Evolutionary conservation across 164 flowering plant genomes (phyloP), one percentile per base, ranked within the genome.

Genomic region (Kalanchoe fedtschenkoi): DNA sequence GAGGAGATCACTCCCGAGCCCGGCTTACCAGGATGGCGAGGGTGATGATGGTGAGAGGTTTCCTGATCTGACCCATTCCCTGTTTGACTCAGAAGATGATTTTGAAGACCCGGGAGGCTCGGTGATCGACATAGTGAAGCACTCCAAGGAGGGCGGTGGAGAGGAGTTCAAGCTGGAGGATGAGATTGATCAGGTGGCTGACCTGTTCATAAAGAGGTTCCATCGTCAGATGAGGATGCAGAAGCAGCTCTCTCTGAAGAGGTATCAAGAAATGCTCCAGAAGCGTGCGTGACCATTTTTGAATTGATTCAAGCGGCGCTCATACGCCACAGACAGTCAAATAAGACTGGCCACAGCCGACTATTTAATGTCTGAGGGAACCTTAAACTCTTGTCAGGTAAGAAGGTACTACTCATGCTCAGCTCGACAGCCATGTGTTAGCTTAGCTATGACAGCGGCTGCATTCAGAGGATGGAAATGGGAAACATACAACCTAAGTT

Each of bases 121-220:
- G 5, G 74, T 75, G 64, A 78, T 69, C 13, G 81, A 78, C 1
- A 5, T 78, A 54, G 75, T 75, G 61, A 75, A 70, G 75, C 53
- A 65, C 29, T 65, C 73, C 1, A 75, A 69, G 28, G 67, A 73
- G 56, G 69, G 61, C 16, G 65, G 22, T n/a, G 79, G 74, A 16
- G 64, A 74, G 62, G 72, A 73, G 29, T 78, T 78, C 60, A 64
- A 29, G 17, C 66, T 78, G 62, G 82, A 78, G 35, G 75, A 73
- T 28, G 77, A 76, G 63, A 76, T 78, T 21, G 82, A 78, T 62
- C 63, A 59, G 19, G 70, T 72, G 53, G 82, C 78, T 3, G 82
- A 78, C 47, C 58, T 78, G 68, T 78, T 71, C 65, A 78, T 78
- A 10, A 69, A 38, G 68, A 70, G 72, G 65, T 76, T 76, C 60